A percentile compares a stretch with the other conserved stretches of the same genome.
phyloP scores from a whole-genome alignment of 208 protist genomes.

The Eutreptiella sp. region DNA sequence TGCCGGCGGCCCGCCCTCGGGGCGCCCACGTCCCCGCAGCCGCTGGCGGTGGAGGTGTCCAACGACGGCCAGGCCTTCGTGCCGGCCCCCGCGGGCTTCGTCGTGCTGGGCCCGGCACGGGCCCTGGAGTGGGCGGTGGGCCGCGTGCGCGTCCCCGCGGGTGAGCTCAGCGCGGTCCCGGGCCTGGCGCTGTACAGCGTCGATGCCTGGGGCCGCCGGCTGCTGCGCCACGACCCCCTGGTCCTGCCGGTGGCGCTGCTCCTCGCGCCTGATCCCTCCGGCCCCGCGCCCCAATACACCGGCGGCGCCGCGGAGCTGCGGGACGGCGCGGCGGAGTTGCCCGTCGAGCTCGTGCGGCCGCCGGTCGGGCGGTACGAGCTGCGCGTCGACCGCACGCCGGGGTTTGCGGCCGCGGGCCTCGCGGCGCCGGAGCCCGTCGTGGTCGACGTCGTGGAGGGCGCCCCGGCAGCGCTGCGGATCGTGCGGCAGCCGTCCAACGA shows the following conservation, averaged over 20 bases:
- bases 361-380: neutral
- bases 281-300: too few relatives aligned
- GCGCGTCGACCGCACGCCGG: too few relatives aligned
- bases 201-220: slow-evolving; percentile 3
- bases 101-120: slow-evolving; percentile 10
- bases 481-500: slow-evolving; percentile 27
- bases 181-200: slow-evolving; percentile 9
- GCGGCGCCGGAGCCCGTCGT: neutral
- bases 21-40: neutral
- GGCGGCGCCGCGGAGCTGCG: neutral
- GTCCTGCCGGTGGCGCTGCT: too few relatives aligned
- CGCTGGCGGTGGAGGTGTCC: slow-evolving; percentile 9
- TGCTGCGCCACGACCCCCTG: too few relatives aligned
- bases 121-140: too few relatives aligned
- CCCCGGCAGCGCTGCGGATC: slow-evolving; percentile 23
- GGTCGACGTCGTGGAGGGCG: slow-evolving; percentile 24
- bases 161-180: neutral
- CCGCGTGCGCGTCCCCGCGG: neutral
- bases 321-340: slow-evolving; percentile 22
- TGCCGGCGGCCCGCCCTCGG: slow-evolving; percentile 6
- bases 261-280: too few relatives aligned
- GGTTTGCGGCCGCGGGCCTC: neutral
- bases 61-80: slow-evolving; percentile 25
- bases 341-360: slow-evolving; percentile 1
- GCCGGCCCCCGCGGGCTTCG: neutral